phyloP scores from a whole-genome alignment of 176 grass and related monocot genomes.

The Hyparrhenia diplandra region DNA sequence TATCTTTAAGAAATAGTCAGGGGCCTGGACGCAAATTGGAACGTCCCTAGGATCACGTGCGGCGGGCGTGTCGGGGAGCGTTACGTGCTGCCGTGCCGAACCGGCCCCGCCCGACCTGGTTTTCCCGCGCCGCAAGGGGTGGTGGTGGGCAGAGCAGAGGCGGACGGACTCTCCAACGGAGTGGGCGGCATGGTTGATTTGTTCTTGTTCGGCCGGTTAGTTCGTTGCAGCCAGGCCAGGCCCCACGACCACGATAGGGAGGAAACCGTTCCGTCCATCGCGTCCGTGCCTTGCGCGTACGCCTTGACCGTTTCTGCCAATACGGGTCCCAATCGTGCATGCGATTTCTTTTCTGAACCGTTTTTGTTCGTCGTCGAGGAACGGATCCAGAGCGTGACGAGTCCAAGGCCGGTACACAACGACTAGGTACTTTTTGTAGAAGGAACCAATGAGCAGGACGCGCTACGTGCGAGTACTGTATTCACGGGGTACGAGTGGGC shows the following conservation, averaged over 20 bases:
- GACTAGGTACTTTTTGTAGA: too few species aligned
- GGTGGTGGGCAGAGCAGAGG: not conserved
- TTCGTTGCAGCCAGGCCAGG: not conserved
- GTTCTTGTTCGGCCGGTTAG: not conserved
- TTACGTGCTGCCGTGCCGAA: constrained; percentile 25
- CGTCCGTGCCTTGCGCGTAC: too few species aligned
- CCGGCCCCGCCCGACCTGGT: not conserved
- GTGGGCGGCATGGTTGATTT: not conserved
- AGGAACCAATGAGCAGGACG: too few species aligned
- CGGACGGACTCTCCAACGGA: not conserved
- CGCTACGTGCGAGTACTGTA: not conserved
- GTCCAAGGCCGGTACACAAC: not conserved
- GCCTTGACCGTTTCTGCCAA: not conserved
- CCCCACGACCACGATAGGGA: not conserved
- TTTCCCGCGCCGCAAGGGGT: constrained; percentile 32
- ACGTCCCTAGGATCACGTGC: constrained; percentile 21
- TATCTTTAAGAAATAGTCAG: not conserved
- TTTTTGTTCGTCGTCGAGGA: not conserved
- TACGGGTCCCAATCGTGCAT: not conserved
- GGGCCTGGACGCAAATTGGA: not conserved
- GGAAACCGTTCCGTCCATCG: not conserved
- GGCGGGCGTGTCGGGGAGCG: constrained; percentile 32
- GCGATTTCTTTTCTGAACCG: not conserved
- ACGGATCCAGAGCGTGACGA: not conserved
- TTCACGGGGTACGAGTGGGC: not conserved